Conservation (phyloP, 164 flowering plant genomes). For the Buxus sempervirens region DNA sequence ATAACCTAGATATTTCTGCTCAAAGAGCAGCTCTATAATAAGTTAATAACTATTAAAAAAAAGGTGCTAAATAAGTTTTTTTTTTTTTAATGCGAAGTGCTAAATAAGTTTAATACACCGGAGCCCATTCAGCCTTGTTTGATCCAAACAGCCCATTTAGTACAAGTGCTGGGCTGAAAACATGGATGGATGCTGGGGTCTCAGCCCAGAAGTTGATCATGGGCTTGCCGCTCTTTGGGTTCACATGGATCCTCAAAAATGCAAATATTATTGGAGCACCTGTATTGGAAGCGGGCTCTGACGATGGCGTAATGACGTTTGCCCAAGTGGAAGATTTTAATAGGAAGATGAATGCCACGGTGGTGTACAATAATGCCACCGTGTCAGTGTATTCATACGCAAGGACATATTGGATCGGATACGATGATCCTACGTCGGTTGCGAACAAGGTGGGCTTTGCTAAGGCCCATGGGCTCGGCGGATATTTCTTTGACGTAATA, state of each 20-base stretch:
- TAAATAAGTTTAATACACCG: no score
- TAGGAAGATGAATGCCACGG: slow-evolving; percentile 23
- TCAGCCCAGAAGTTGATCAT: slow-evolving; percentile 33
- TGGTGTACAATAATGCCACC: slow-evolving; percentile 36
- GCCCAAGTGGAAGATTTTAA: slow-evolving; percentile 33
- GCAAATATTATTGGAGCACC: slow-evolving; percentile 54
- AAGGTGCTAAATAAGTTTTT: no score
- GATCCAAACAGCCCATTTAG: slow-evolving; percentile 34
- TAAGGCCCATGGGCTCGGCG: slow-evolving; percentile 35
- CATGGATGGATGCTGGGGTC: slow-evolving; percentile 46
- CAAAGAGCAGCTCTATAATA: no score
- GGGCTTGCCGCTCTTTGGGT: slow-evolving; percentile 57
- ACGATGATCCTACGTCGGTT: slow-evolving; percentile 32
- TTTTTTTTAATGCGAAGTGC: no score
- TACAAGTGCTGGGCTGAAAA: slow-evolving; percentile 39
- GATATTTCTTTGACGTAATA: slow-evolving; percentile 53
- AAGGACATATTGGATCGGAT: slow-evolving; percentile 48
- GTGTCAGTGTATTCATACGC: slow-evolving; percentile 38
- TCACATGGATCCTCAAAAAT: no score
- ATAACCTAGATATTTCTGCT: no score
- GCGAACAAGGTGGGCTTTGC: slow-evolving; percentile 39
- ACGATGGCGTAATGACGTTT: slow-evolving; percentile 23
- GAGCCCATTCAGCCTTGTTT: slow-evolving; percentile 51
- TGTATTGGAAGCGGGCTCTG: slow-evolving; percentile 35
- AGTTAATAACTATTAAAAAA: no score